Conservation (phyloP, 768 basidiomycete genomes). For the Peribolospora kevripleyi region DNA sequence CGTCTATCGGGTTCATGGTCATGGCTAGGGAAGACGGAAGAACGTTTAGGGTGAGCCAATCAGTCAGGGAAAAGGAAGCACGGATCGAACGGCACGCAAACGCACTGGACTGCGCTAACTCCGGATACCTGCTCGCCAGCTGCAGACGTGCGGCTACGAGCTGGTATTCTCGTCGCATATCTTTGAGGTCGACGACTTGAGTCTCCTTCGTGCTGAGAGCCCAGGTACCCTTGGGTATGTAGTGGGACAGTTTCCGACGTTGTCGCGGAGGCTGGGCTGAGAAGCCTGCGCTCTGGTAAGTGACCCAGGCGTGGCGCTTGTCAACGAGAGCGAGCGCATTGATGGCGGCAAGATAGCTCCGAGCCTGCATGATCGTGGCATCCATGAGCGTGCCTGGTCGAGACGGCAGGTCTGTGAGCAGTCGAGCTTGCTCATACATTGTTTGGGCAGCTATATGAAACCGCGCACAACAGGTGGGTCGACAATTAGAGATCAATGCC, state of each 20-base stretch:
- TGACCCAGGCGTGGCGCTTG: slow-evolving; percentile 56
- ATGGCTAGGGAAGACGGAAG: slow-evolving; percentile 8
- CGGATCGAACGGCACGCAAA: not conserved
- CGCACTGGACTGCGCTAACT: slow-evolving; percentile 35
- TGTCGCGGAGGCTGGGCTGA: not conserved
- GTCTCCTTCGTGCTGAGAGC: slow-evolving; percentile 28
- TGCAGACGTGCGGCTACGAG: slow-evolving; percentile 54
- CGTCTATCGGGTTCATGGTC: slow-evolving; percentile 24
- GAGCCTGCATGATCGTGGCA: slow-evolving; percentile 46
- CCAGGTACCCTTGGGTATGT: slow-evolving; percentile 47
- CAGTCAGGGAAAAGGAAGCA: not conserved
- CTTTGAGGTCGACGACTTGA: slow-evolving; percentile 53
- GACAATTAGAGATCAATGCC: no score
- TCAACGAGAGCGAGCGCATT: slow-evolving; percentile 69
- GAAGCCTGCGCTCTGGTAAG: slow-evolving; percentile 14
- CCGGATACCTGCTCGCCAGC: slow-evolving; percentile 42
- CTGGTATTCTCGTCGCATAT: slow-evolving; percentile 49
- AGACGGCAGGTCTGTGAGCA: slow-evolving; percentile 31
- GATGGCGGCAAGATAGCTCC: slow-evolving; percentile 49
- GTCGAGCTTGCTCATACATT: slow-evolving; percentile 79
- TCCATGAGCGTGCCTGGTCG: slow-evolving; percentile 24
- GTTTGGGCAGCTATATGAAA: slow-evolving; percentile 44
- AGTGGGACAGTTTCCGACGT: slow-evolving; percentile 35
- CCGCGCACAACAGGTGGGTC: not conserved
- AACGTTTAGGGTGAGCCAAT: not conserved